Evolutionary conservation across 192 early-diverging fungal species (phyloP).

Genomic region (Backusella parvicylindrica): DNA sequence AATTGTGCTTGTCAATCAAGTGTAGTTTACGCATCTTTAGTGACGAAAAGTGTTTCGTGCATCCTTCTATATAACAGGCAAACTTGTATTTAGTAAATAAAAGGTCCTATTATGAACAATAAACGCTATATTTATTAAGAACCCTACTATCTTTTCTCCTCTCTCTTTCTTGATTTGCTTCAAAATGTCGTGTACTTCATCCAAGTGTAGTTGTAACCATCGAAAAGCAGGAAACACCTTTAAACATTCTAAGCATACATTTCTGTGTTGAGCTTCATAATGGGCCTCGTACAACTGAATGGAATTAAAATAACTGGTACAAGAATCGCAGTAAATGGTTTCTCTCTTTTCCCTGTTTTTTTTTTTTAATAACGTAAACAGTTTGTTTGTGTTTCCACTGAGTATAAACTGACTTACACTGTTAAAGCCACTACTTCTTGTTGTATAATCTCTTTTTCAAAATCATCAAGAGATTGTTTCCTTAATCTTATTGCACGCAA

Average conservation of each 20-base stretch:
- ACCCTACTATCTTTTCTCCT: slow-evolving; percentile 48
- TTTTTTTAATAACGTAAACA: no score
- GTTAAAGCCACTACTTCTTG: slow-evolving; percentile 8
- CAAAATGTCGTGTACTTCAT: slow-evolving; percentile 47
- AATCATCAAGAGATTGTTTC: slow-evolving; percentile 8
- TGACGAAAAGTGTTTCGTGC: slow-evolving; percentile 34
- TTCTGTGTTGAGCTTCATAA: slow-evolving; percentile 46
- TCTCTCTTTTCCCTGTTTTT: background rate
- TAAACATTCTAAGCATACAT: slow-evolving; percentile 44
- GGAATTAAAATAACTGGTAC: slow-evolving; percentile 31
- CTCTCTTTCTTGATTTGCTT: slow-evolving; percentile 40
- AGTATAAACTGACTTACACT: background rate
- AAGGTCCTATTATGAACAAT: background rate
- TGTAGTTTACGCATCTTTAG: slow-evolving; percentile 41
- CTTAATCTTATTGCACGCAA: slow-evolving; percentile 24
- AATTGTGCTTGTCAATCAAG: slow-evolving; percentile 52
- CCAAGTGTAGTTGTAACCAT: slow-evolving; percentile 47
- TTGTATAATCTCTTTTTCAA: background rate
- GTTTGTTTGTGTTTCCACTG: background rate
- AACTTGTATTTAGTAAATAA: slow-evolving; percentile 31
- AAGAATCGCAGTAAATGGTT: slow-evolving; percentile 21
- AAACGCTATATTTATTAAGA: background rate
- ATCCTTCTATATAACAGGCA: slow-evolving; percentile 49
- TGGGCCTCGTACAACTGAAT: slow-evolving; percentile 44
- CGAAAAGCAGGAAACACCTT: slow-evolving; percentile 44